phyloP scores from a whole-genome alignment of 345 rosid genomes.

The Hibiscus trionum region DNA sequence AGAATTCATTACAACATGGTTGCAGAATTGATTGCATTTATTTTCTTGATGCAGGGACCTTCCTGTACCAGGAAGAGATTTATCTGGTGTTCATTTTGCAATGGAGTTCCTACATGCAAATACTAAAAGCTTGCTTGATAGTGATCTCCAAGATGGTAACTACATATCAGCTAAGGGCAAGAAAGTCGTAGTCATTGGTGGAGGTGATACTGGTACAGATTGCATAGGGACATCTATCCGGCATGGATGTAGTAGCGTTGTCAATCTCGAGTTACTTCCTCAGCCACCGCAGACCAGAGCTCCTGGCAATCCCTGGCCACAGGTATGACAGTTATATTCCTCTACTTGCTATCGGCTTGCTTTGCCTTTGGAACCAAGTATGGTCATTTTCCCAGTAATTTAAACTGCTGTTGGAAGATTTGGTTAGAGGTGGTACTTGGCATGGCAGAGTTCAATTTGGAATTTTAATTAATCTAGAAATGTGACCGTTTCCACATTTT shows the following conservation, averaged over 20 bases:
- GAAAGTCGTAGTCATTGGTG: conserved; percentile 95
- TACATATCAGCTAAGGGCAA: conserved; percentile 88
- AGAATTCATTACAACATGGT: not conserved
- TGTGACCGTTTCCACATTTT: not conserved
- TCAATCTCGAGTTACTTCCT: conserved; percentile 91
- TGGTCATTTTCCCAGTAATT: too few relatives aligned
- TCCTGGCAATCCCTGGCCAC: conserved; percentile 99
- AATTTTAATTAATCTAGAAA: not conserved
- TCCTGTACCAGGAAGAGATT: conserved; percentile 83
- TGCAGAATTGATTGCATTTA: not conserved
- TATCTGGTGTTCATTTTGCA: conserved; percentile 91
- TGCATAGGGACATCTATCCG: conserved; percentile 97
- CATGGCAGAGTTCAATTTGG: not conserved
- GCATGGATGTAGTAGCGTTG: conserved; percentile 71
- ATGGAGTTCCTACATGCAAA: conserved; percentile 96
- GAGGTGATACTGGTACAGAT: conserved; percentile 99
- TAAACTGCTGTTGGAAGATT: too few relatives aligned
- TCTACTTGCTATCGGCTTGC: not conserved
- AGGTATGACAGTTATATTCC: conserved; percentile 36
- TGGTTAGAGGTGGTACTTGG: too few relatives aligned
- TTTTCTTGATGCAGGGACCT: conserved; percentile 72
- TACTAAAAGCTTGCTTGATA: conserved; percentile 97
- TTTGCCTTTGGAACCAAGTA: not conserved
- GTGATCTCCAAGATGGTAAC: conserved; percentile 68
- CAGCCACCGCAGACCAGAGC: conserved; percentile 82